A percentile compares a stretch with the other conserved stretches of the same genome.
These are phyloP conservation scores for Xerocomus alliaceus DNA, from an alignment of 1,284 basidiomycete genomes.

Conservation along the genomic window DNA sequence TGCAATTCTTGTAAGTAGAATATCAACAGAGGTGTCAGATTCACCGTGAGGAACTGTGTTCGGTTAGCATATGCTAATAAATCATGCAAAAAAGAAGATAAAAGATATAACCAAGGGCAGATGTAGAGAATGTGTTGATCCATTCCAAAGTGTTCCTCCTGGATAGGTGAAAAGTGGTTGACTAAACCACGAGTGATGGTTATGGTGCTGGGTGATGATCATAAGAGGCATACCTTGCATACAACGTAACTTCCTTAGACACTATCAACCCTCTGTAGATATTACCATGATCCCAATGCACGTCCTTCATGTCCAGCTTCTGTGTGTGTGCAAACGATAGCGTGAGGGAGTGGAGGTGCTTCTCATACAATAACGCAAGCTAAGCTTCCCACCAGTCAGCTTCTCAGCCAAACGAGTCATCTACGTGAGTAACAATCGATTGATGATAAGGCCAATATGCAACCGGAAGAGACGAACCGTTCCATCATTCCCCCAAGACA, in stretches of 20 bases:
- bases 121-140: no score
- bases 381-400: conserved; percentile 81
- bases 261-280: conserved; percentile 87
- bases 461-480: conserved; percentile 53
- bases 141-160: no score
- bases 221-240: conserved; percentile 72
- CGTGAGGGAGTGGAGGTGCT: conserved; percentile 77
- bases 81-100: neutral
- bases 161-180: no score
- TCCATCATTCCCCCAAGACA: conserved; percentile 77
- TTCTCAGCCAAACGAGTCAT: conserved; percentile 79
- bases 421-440: conserved; percentile 44
- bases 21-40: conserved; percentile 93
- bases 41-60: conserved; percentile 90
- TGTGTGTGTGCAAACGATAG: conserved; percentile 81
- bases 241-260: conserved; percentile 96
- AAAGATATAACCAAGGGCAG: no score
- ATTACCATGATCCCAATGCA: conserved; percentile 90
- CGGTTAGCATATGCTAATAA: conserved; percentile 9
- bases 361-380: conserved; percentile 81
- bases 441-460: neutral
- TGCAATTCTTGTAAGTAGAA: conserved; percentile 97
- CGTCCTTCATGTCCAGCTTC: conserved; percentile 81
- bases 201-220: neutral
- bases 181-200: no score